Conservation (phyloP, 2,329 filamentous ascomycete genomes). For the Colletotrichum camelliae region DNA sequence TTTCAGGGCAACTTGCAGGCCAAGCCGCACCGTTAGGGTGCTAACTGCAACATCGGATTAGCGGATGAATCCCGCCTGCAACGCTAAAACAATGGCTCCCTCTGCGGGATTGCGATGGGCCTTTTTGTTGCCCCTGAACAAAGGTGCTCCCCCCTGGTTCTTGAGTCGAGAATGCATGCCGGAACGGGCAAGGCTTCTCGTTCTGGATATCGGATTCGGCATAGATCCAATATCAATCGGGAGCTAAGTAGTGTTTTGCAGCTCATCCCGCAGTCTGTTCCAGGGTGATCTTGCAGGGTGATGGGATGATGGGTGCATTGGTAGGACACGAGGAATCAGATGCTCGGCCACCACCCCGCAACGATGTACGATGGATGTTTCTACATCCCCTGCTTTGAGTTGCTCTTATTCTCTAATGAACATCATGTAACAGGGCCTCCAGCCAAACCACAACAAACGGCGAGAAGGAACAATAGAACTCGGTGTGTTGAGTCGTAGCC, state of each 20-base stretch:
- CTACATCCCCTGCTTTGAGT: neutral
- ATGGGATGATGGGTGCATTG: neutral
- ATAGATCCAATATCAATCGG: neutral
- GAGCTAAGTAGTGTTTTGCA: neutral
- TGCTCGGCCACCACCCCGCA: neutral
- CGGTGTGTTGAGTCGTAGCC: neutral
- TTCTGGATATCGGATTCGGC: neutral
- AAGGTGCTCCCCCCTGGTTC: neutral
- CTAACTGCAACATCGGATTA: neutral
- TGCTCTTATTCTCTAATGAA: neutral
- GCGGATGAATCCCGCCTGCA: neutral
- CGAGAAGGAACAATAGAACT: neutral
- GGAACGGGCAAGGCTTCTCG: neutral
- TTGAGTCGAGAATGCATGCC: neutral
- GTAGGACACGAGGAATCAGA: neutral
- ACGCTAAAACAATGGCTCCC: neutral
- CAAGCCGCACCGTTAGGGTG: neutral
- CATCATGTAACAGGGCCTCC: too few relatives aligned
- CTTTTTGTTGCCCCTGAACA: conserved; percentile 7
- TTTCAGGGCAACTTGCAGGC: conserved; percentile 1
- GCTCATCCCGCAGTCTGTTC: neutral
- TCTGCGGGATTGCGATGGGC: neutral
- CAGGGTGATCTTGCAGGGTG: neutral
- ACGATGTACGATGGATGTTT: neutral
- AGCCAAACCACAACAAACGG: neutral